These are phyloP conservation scores for Cytauxzoon felis DNA, from an alignment of 169 alveolate genomes.

Conservation along the genomic window DNA sequence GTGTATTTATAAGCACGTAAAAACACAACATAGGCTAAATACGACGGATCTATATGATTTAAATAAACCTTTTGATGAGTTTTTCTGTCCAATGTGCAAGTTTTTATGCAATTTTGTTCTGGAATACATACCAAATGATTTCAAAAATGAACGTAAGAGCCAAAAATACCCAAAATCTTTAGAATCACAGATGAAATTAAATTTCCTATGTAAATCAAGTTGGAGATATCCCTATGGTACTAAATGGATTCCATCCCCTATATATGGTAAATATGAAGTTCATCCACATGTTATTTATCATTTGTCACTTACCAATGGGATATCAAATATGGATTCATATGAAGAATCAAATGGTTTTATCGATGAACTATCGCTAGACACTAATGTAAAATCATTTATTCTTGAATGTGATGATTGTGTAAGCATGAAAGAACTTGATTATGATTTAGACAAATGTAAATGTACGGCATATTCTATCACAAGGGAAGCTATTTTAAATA, in stretches of 20 bases:
- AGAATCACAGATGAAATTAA: not conserved
- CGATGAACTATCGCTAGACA: slow-evolving; percentile 1
- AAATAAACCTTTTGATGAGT: slow-evolving; percentile 26
- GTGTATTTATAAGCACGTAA: slow-evolving; percentile 29
- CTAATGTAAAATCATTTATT: not conserved
- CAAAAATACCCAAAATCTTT: not conserved
- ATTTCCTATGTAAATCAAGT: slow-evolving; percentile 1
- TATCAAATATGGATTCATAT: not conserved
- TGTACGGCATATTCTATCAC: not conserved
- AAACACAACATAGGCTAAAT: not conserved
- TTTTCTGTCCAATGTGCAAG: slow-evolving; percentile 60
- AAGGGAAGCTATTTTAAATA: not conserved
- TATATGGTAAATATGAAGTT: slow-evolving; percentile 16
- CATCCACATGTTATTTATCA: slow-evolving; percentile 32
- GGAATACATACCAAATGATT: slow-evolving; percentile 19
- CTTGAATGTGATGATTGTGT: not conserved
- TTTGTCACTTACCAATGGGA: not conserved
- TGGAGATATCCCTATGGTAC: slow-evolving; percentile 43
- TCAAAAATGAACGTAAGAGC: not conserved
- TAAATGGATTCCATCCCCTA: slow-evolving; percentile 46
- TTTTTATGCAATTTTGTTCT: slow-evolving; percentile 45
- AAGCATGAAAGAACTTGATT: not conserved
- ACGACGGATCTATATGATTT: not conserved
- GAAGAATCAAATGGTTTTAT: not conserved
- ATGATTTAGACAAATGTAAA: not conserved